Conservation (phyloP, 352 stramenopile species). For the Phytophthora agathidicida region DNA sequence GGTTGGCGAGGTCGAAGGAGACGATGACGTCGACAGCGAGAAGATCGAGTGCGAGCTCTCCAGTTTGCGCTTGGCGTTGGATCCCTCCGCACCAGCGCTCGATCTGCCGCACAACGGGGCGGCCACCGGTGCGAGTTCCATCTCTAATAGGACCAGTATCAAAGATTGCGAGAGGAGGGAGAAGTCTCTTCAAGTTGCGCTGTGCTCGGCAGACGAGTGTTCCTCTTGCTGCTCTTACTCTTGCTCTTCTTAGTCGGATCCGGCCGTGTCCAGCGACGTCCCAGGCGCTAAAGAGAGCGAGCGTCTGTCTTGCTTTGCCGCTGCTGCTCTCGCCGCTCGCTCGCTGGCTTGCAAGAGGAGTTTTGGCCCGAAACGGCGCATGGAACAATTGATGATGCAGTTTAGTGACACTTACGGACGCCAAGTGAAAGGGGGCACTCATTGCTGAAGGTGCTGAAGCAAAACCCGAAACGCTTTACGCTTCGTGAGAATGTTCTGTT, state of each 20-base stretch:
- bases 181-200: constrained; percentile 13
- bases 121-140: constrained; percentile 41
- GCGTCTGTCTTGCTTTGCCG: constrained; percentile 5
- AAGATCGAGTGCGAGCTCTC: constrained; percentile 39
- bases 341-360: constrained; percentile 10
- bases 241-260: constrained; percentile 27
- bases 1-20: constrained; percentile 20
- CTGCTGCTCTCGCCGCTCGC: not conserved
- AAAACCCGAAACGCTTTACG: constrained; percentile 10
- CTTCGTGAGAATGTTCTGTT: not conserved
- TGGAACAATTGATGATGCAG: constrained; percentile 13
- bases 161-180: not conserved
- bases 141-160: constrained; percentile 12
- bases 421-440: constrained; percentile 10
- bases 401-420: constrained; percentile 24
- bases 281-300: constrained; percentile 20
- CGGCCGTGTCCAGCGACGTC: constrained; percentile 3
- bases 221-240: not conserved
- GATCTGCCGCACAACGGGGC: constrained; percentile 18
- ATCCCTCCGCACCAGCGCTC: constrained; percentile 32
- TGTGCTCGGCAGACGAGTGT: constrained; percentile 6
- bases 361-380: constrained; percentile 33
- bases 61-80: constrained; percentile 74
- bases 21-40: constrained; percentile 18
- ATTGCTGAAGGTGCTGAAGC: constrained; percentile 10